These are phyloP conservation scores for Porcisia deanei DNA, from an alignment of 208 protist genomes.

Conservation along the genomic window DNA sequence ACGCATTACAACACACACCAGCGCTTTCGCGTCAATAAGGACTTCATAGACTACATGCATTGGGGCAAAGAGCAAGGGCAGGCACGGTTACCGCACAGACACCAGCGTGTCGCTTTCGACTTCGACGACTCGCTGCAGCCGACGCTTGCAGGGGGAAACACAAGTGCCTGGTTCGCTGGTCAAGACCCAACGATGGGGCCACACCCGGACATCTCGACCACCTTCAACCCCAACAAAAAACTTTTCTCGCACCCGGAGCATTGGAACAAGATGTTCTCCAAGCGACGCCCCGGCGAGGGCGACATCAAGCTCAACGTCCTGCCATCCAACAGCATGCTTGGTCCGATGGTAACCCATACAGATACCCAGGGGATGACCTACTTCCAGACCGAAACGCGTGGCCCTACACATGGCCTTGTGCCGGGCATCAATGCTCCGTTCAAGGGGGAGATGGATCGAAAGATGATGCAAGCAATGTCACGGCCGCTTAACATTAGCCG, in stretches of 20 bases:
- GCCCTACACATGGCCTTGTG: slow-evolving; percentile 66
- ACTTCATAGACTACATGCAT: slow-evolving; percentile 93
- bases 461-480: slow-evolving; percentile 93
- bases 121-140: slow-evolving; percentile 87
- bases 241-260: slow-evolving; percentile 89
- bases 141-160: slow-evolving; percentile 41
- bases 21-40: slow-evolving; percentile 86
- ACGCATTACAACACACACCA: slow-evolving; percentile 92
- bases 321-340: slow-evolving; percentile 72
- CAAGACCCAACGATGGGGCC: slow-evolving; percentile 69
- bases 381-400: slow-evolving; percentile 72
- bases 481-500: slow-evolving; percentile 69
- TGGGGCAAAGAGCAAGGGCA: slow-evolving; percentile 92
- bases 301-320: slow-evolving; percentile 70
- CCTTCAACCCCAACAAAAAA: slow-evolving; percentile 81
- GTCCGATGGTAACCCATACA: slow-evolving; percentile 73
- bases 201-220: slow-evolving; percentile 60
- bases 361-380: slow-evolving; percentile 64
- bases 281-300: slow-evolving; percentile 84
- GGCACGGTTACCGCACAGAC: slow-evolving; percentile 86
- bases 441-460: slow-evolving; percentile 80
- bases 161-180: slow-evolving; percentile 51
- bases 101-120: slow-evolving; percentile 91
- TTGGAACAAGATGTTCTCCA: slow-evolving; percentile 91
- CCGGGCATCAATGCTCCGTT: slow-evolving; percentile 89